A percentile compares a stretch with the other conserved stretches of the same genome.
phyloP scores from a whole-genome alignment of 768 basidiomycete species.

The Serendipita sp. region DNA sequence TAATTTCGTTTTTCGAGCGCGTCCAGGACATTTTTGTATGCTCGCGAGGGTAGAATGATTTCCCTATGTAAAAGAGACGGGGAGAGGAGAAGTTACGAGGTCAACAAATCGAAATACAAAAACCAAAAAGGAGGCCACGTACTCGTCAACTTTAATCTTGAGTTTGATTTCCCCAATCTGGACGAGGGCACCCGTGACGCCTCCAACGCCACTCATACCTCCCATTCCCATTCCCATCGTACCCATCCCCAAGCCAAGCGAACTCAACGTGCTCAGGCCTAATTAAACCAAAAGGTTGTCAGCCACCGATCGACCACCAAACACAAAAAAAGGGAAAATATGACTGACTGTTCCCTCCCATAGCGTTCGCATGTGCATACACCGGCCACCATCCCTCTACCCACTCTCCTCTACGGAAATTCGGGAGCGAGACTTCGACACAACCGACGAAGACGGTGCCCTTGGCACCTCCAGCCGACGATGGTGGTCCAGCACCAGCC shows the following conservation, averaged over 20 bases:
- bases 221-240: neutral
- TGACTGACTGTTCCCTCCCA: neutral
- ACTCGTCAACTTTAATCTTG: conserved; percentile 65
- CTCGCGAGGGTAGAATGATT: conserved; percentile 53
- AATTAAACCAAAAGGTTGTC: neutral
- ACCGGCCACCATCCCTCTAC: conserved; percentile 82
- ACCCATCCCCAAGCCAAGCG: neutral
- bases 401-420: conserved; percentile 55
- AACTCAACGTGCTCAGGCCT: conserved; percentile 7
- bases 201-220: conserved; percentile 12
- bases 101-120: conserved; percentile 6
- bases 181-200: conserved; percentile 30
- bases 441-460: conserved; percentile 44
- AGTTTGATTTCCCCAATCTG: conserved; percentile 64
- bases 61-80: conserved; percentile 30
- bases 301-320: neutral
- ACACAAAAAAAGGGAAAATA: neutral
- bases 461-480: conserved; percentile 34
- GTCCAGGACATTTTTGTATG: conserved; percentile 32
- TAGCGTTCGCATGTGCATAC: conserved; percentile 6
- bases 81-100: neutral
- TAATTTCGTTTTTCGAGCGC: conserved; percentile 41
- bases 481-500: conserved; percentile 17
- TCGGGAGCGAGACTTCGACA: conserved; percentile 44
- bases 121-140: conserved; percentile 11